Evolutionary conservation across 2,329 filamentous ascomycete species (phyloP).

Genomic region (Fusarium tuaranense): DNA sequence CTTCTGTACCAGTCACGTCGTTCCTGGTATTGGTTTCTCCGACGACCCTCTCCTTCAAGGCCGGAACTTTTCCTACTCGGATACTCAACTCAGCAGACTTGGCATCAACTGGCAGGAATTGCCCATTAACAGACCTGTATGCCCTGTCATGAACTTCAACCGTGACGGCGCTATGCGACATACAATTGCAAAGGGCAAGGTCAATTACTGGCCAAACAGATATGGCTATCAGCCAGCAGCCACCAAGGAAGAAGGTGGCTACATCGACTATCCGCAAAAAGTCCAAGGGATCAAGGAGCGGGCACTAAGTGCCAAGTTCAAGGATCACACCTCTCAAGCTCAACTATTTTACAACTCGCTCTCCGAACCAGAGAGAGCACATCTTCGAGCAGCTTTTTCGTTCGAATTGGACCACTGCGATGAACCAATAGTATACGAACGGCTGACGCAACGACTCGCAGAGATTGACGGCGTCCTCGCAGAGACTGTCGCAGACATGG

Average conservation of each 20-base stretch:
- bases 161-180: slow-evolving; percentile 80
- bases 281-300: slow-evolving; percentile 78
- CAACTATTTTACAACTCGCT: slow-evolving; percentile 88
- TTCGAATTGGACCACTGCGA: slow-evolving; percentile 88
- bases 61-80: slow-evolving; percentile 76
- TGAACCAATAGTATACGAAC: slow-evolving; percentile 79
- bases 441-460: slow-evolving; percentile 73
- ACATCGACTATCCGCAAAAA: slow-evolving; percentile 73
- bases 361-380: slow-evolving; percentile 74
- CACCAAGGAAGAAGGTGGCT: slow-evolving; percentile 71
- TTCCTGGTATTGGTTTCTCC: slow-evolving; percentile 82
- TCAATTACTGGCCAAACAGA: slow-evolving; percentile 74
- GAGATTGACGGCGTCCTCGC: slow-evolving; percentile 81
- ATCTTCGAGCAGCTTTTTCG: slow-evolving; percentile 76
- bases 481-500: slow-evolving; percentile 75
- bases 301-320: slow-evolving; percentile 78
- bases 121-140: slow-evolving; percentile 81
- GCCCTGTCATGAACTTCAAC: slow-evolving; percentile 81
- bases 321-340: slow-evolving; percentile 81
- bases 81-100: slow-evolving; percentile 77
- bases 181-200: slow-evolving; percentile 74
- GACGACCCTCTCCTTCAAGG: slow-evolving; percentile 81
- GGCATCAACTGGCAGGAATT: slow-evolving; percentile 82
- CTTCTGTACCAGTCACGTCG: slow-evolving; percentile 84
- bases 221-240: slow-evolving; percentile 75